Evolutionary conservation across 148 eudicot genomes (phyloP), one percentile per base, ranked within the genome.

Genomic region (Arctostaphylos glauca): DNA sequence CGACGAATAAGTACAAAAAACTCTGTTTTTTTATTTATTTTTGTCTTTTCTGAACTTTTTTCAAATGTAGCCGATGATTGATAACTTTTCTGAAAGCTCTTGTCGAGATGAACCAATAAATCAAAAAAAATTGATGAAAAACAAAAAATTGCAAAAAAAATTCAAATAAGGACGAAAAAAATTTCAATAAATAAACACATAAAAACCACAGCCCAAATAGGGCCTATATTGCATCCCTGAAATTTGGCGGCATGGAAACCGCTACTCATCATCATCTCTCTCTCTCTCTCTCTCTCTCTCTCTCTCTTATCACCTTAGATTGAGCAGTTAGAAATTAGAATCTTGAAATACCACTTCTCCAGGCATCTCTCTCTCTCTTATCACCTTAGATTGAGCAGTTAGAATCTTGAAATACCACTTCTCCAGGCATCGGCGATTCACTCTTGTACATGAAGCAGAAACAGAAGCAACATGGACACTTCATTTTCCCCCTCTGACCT

Each of bases 171-270:
- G n/a, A n/a, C n/a, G n/a, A n/a, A n/a, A n/a, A n/a, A n/a, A n/a
- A n/a, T n/a, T n/a, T n/a, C n/a, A n/a, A n/a, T n/a, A n/a, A n/a
- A n/a, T n/a, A n/a, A n/a, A n/a, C n/a, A n/a, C n/a, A n/a, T n/a
- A n/a, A n/a, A n/a, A n/a, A n/a, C n/a, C n/a, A n/a, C n/a, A n/a
- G n/a, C n/a, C n/a, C n/a, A 5, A 83, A 50, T 23, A 12, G 70
- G 31, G 41, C 62, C 66, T 68, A 72, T 47, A 77, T 81, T 64
- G 9, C 85, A 79, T 77, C 79, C 82, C 31, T 73, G 68, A 47
- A 80, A 84, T 84, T 87, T 84, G 89, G 89, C 87, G 89, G 81
- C 89, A 87, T 81, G 44, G 74, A 78, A 84, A 73, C 72, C 84
- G 81, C 83, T 49, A 31, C 84, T 64, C 80, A 53, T 67, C 79